Base-by-base conservation (phyloP, 306 rosid genomes). In the Cucumis sativus region DNA sequence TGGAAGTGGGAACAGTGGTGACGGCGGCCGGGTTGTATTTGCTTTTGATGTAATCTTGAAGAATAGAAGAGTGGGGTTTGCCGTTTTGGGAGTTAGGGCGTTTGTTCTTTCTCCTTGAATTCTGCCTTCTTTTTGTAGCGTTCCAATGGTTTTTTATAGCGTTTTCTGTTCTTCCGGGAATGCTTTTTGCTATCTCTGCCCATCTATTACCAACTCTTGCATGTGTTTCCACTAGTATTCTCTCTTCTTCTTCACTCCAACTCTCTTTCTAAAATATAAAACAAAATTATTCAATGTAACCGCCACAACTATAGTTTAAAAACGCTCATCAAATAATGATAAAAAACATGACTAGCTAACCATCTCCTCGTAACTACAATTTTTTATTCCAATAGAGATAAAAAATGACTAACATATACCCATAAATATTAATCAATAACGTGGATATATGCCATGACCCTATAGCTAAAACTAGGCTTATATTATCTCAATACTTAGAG, bases 61-160 rank as follows among this genome's bases (percentile, higher is more conserved):
- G 97, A 0, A 94, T 75, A 14, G 93, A 82, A 23, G 97, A 75
- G 6, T 86, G 89, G 58, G 89, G 90, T 61, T 87, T 87, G 28
- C 84, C 83, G 12, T 85, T 86, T 55, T 84, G 68, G 25, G 10
- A 20, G 8, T 33, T 68, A 54, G 91, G 51, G 54, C 77, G 89
- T 72, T 85, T 91, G 83, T 84, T 87, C 82, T 90, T 94, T 79
- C 95, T 90, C 81, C 77, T 86, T 43, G 96, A 92, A 59, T 89
- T 92, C 75, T 90, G 98, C 79, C 95, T 90, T 61, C 97, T 87
- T 30, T 89, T 94, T 0, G 96, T 94, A 35, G 97, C 97, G 71
- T 94, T 94, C 98, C 98, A 94, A 70, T 94, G 98, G 80, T 92
- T 94, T 78, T 94, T 94, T 8, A 94, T 94, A 0, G 98, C 82